Base-by-base conservation (phyloP, 306 rosid species). In the Glycine tomentella region DNA sequence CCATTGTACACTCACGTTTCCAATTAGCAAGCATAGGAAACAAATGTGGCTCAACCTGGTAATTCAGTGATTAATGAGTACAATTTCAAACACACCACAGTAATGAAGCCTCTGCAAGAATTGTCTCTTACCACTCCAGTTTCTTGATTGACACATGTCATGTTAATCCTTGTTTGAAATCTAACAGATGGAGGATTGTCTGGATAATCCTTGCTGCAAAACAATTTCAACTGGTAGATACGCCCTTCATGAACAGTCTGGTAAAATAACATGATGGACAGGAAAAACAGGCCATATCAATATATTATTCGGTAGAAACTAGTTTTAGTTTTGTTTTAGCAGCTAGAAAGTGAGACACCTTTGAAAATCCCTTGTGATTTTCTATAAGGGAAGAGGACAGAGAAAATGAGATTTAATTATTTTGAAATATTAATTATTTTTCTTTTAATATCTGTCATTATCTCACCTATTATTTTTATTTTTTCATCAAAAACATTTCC, bases 211-310 rank as follows among this genome's bases (percentile, higher is more conserved):
- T 89, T 87, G 69, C 98, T 92, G 17, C 99, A 95, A 77, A 91
- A 93, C 80, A 95, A 90, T 69, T 93, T 95, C 91, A 95, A 87
- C 84, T 95, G 99, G 87, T 92, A 89, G 83, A 95, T 95, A 74
- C 96, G 88, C 42, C 99, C 99, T 87, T 95, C 99, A 69, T 95
- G 98, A 66, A 95, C 92, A 80, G 99, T 91, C 99, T 95, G 82
- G 79, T 48, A 78, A 84, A 63, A 76, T 57, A 80, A 82, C 76
- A 87, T 40, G 55, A 82, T 59, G 48, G 40, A 58, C 65, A 86
- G 12, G 25, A 74, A 58, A 63, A 53, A 59, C 68, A 77, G 36
- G 25, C 25, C 48, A 64, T 36, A 55, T 81, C 51, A 80, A 73
- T 20, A 80, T 68, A 57, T n/a, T 67, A 77, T 59, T 44, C 9